Evolutionary conservation across 148 eudicot genomes (phyloP).

Genomic region (Dianthus caryophyllus): DNA sequence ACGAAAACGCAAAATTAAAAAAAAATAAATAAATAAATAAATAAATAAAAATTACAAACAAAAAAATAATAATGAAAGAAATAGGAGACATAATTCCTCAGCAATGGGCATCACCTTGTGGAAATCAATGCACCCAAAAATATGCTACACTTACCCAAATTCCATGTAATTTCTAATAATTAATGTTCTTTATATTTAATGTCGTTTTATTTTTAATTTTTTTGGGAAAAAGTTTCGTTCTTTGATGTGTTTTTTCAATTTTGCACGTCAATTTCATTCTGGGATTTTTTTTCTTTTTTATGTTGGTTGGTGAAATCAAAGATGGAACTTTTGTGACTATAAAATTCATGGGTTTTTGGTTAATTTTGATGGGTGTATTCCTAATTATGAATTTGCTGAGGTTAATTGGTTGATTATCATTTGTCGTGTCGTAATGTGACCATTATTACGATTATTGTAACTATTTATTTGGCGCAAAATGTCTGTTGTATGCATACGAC

Average conservation of each 20-base stretch:
- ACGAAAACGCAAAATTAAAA: background rate
- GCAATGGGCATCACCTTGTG: constrained; percentile 88
- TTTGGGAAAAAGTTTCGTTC: background rate
- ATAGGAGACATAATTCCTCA: constrained; percentile 54
- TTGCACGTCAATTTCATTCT: constrained; percentile 8
- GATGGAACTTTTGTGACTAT: background rate
- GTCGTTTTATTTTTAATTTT: background rate
- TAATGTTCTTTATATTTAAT: background rate
- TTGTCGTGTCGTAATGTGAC: background rate
- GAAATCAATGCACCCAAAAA: constrained; percentile 80
- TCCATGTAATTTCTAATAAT: constrained; percentile 62
- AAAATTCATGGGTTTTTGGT: background rate
- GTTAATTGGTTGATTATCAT: background rate
- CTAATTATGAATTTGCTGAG: background rate
- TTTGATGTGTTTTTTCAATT: background rate
- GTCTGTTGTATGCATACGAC: too few species aligned
- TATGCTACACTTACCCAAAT: constrained; percentile 86
- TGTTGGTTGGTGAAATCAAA: background rate
- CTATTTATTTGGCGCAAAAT: background rate
- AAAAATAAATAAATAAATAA: background rate
- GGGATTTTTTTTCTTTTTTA: background rate
- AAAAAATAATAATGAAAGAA: constrained; percentile 27
- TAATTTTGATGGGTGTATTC: background rate
- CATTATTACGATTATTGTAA: too few species aligned
- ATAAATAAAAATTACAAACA: background rate